Base-by-base conservation (phyloP, 345 rosid genomes). In the Lagerstroemia speciosa region DNA sequence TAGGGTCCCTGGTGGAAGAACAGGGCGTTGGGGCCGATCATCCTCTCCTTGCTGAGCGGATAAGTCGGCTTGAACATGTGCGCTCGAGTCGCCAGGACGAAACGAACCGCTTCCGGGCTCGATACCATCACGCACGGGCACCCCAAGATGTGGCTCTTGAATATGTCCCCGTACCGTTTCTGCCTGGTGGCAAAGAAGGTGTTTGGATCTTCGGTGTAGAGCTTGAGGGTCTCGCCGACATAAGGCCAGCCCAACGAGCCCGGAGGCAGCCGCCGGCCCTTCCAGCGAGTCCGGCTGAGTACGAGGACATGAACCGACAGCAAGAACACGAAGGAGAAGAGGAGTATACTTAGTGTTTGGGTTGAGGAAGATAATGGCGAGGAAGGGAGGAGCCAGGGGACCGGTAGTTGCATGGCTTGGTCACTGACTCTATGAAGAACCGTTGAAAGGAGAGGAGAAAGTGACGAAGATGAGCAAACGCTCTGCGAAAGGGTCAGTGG, bases 161-260 rank as follows among this genome's bases (percentile, higher is more conserved):
- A 91, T 68, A 94, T 83, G 32, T 89, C 88, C 22, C 98, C 98
- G 45, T 88, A 82, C 98, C 92, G 78, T 75, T 89, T 86, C 71
- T 81, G 92, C 48, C 94, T 72, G 67, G 61, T 80, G 85, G 92
- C 82, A 76, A 89, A 90, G 88, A 90, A 93, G 71, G 88, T 72
- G 73, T 90, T 90, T 5, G 96, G 98, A 71, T 89, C 85, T 66
- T 93, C 84, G 0, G 96, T 79, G 76, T 90, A 93, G 69, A 93
- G 92, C 72, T 83, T 87, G 71, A 86, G 93, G 20, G 98, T 90
- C 67, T 93, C 97, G 30, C 98, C 98, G 24, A 93, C 72, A 74
- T 90, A 93, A 75, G 98, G 97, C 96, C 97, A 93, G 4, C 97
- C 98, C 92, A 93, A 84, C 20, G 98, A 89, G 38, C 98, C 97